These are phyloP conservation scores for Mentha longifolia DNA, from an alignment of 257 asterid genomes.

Conservation along the genomic window DNA sequence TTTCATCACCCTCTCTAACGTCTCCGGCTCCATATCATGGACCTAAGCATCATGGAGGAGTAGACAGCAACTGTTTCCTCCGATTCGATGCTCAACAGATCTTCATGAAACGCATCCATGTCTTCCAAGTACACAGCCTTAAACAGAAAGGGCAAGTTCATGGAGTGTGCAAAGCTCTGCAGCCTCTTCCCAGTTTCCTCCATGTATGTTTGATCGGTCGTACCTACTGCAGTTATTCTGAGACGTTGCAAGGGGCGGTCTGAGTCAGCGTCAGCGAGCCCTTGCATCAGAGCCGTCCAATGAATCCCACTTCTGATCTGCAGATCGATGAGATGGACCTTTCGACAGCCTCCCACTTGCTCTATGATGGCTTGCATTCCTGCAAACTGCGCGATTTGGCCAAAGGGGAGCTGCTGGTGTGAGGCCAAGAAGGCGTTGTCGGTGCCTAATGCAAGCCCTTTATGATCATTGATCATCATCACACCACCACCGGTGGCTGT, in stretches of 20 bases:
- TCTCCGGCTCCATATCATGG: constrained; percentile 55
- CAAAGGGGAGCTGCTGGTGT: constrained; percentile 61
- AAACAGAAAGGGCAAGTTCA: constrained; percentile 53
- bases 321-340: constrained; percentile 68
- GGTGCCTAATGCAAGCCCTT: constrained; percentile 44
- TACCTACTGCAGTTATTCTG: constrained; percentile 58
- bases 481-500: neutral
- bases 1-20: constrained; percentile 50
- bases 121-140: constrained; percentile 42
- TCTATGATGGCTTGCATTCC: constrained; percentile 61
- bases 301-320: constrained; percentile 71
- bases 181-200: constrained; percentile 56
- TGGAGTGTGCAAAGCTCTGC: constrained; percentile 51
- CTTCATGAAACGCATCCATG: constrained; percentile 48
- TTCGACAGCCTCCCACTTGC: constrained; percentile 37
- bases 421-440: constrained; percentile 51
- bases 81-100: constrained; percentile 31
- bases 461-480: neutral
- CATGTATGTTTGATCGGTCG: constrained; percentile 35
- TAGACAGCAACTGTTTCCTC: constrained; percentile 58
- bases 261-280: constrained; percentile 49
- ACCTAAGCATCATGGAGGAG: constrained; percentile 45
- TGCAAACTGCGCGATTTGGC: constrained; percentile 58
- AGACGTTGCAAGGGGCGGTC: constrained; percentile 41
- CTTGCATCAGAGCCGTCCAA: constrained; percentile 70